Conservation (phyloP, 768 basidiomycete genomes). For the Pisolithus microcarpus region DNA sequence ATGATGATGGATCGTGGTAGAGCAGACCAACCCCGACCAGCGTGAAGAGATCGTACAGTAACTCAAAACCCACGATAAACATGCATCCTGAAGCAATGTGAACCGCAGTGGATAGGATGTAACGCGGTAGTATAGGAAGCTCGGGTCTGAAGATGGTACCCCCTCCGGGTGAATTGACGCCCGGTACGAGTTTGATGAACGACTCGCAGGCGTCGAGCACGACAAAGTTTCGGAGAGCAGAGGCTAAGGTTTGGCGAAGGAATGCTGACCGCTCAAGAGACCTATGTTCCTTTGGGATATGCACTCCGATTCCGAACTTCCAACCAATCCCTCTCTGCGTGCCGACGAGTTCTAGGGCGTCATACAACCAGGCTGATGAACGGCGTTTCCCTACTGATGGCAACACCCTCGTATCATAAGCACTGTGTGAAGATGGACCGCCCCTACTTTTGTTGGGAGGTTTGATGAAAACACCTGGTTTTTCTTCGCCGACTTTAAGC, state of each 20-base stretch:
- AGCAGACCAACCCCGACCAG: conserved; percentile 53
- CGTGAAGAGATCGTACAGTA: conserved; percentile 57
- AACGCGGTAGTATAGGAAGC: conserved; percentile 46
- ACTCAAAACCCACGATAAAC: conserved; percentile 59
- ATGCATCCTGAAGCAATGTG: conserved; percentile 53
- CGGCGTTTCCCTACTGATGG: not conserved
- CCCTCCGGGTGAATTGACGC: conserved; percentile 52
- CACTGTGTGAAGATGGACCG: conserved; percentile 1
- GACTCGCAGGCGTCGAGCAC: conserved; percentile 58
- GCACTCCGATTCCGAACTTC: conserved; percentile 54
- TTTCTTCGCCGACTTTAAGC: conserved; percentile 57
- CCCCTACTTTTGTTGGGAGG: conserved; percentile 1
- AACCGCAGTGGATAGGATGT: conserved; percentile 57
- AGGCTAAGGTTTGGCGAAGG: conserved; percentile 44
- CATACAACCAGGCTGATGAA: conserved; percentile 45
- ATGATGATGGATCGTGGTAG: conserved; percentile 45
- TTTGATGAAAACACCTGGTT: conserved; percentile 34
- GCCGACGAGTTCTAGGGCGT: conserved; percentile 54
- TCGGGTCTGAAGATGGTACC: conserved; percentile 61
- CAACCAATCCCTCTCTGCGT: conserved; percentile 61
- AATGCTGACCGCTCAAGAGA: conserved; percentile 49
- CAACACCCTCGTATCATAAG: not conserved
- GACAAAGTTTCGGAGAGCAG: conserved; percentile 48
- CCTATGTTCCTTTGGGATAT: conserved; percentile 46
- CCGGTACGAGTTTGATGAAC: conserved; percentile 59